Conservation (phyloP, 2,329 filamentous ascomycete genomes). For the Epichloe gansuensis region DNA sequence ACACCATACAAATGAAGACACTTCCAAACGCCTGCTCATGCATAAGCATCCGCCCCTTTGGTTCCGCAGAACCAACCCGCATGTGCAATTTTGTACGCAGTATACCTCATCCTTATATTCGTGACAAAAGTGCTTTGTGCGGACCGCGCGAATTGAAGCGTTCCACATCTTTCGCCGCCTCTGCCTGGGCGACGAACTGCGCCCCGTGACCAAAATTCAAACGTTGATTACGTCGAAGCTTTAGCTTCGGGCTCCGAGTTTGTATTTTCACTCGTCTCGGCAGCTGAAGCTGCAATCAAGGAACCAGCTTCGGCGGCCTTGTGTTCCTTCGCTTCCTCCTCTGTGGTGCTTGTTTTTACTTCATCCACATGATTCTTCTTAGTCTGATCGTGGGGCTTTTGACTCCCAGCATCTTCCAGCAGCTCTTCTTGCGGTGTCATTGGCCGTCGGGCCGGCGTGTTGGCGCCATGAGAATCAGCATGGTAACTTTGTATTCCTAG, state of each 20-base stretch:
- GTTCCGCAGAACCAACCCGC: background rate
- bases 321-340: background rate
- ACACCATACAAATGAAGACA: background rate
- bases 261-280: background rate
- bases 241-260: background rate
- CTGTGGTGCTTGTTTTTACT: no score
- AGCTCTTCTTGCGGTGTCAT: conserved; percentile 22
- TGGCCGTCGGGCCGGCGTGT: conserved; percentile 11
- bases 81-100: background rate
- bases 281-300: background rate
- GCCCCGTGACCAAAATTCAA: no score
- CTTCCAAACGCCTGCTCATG: background rate
- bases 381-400: background rate
- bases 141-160: no score
- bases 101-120: no score
- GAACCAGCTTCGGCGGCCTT: background rate
- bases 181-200: no score
- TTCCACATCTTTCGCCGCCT: no score
- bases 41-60: background rate
- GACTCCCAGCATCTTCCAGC: conserved; percentile 4
- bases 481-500: conserved; percentile 17
- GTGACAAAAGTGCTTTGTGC: no score
- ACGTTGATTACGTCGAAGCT: background rate
- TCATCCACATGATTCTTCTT: background rate
- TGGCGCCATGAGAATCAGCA: conserved; percentile 9